phyloP scores from a whole-genome alignment of 805 yeast genomes.

The Phaffomyces opuntiae region DNA sequence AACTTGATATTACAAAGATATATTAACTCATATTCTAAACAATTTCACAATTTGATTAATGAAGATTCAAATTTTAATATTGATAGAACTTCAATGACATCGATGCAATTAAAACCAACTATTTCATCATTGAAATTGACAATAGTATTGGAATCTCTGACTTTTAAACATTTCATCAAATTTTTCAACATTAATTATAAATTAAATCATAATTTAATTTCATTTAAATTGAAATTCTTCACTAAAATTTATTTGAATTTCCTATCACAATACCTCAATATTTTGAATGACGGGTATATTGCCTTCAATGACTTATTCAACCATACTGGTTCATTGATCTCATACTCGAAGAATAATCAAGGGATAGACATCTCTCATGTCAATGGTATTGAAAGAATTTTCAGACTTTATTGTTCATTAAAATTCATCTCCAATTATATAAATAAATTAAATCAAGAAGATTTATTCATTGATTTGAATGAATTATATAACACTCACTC shows the following conservation, averaged over 20 bases:
- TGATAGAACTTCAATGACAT: constrained; percentile 33
- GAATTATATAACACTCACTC: constrained; percentile 16
- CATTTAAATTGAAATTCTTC: constrained; percentile 40
- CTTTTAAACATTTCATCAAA: constrained; percentile 26
- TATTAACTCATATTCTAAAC: constrained; percentile 33
- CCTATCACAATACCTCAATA: constrained; percentile 31
- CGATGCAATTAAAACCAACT: constrained; percentile 28
- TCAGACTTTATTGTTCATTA: constrained; percentile 21
- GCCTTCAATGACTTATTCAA: constrained; percentile 21
- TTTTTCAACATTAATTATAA: constrained; percentile 22
- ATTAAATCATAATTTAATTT: constrained; percentile 32
- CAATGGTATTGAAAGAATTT: constrained; percentile 23
- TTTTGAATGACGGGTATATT: constrained; percentile 24
- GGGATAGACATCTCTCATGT: constrained; percentile 19
- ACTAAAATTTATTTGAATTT: constrained; percentile 36
- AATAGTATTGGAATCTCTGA: constrained; percentile 38
- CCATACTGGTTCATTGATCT: constrained; percentile 9
- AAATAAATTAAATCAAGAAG: constrained; percentile 21
- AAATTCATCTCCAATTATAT: constrained; percentile 17
- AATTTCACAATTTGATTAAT: constrained; percentile 37
- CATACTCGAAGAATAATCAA: not conserved
- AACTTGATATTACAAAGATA: constrained; percentile 45
- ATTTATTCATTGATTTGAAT: constrained; percentile 22
- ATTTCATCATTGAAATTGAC: constrained; percentile 37
- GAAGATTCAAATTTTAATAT: constrained; percentile 37